Evolutionary conservation across 176 grass and related monocot species (phyloP).

Genomic region (Carex parvula): DNA sequence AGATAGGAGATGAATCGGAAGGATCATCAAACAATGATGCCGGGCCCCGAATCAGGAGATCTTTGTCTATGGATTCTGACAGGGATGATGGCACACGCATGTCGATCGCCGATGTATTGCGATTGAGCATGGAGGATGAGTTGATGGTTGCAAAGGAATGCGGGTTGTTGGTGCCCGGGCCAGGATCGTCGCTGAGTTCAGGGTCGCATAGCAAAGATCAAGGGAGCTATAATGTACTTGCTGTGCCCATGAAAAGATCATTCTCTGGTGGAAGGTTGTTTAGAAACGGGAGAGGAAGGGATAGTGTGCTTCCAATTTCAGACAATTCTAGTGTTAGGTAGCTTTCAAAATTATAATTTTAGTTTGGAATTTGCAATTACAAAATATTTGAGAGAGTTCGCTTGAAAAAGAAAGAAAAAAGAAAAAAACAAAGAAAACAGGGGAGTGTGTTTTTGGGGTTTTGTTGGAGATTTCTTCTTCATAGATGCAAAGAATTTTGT

Average conservation of each 20-base stretch:
- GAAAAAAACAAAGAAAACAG: background rate
- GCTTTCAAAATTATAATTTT: conserved; percentile 27
- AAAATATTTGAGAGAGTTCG: conserved; percentile 10
- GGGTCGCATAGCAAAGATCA: conserved; percentile 40
- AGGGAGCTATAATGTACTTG: conserved; percentile 23
- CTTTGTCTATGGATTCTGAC: conserved; percentile 35
- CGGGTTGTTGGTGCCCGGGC: conserved; percentile 35
- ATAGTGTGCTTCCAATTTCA: conserved; percentile 49
- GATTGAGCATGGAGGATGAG: conserved; percentile 63
- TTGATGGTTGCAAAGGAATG: conserved; percentile 53
- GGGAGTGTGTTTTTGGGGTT: conserved; percentile 20
- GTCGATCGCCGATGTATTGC: conserved; percentile 71
- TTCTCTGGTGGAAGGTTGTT: conserved; percentile 45
- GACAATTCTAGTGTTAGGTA: conserved; percentile 23
- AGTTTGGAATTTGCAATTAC: conserved; percentile 14
- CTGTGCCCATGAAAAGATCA: conserved; percentile 47
- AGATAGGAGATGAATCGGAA: conserved; percentile 49
- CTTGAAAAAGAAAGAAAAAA: conserved; percentile 10
- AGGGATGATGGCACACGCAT: conserved; percentile 35
- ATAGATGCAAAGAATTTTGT: conserved; percentile 23
- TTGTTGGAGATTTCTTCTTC: conserved; percentile 18
- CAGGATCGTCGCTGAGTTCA: conserved; percentile 36
- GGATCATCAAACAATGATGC: background rate
- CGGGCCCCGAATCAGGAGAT: background rate
- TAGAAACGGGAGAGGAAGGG: conserved; percentile 48